Percentiles rank a stretch among this genome's conserved stretches.
Conservation (phyloP, 306 rosid genomes). For the Canavalia ensiformis region DNA sequence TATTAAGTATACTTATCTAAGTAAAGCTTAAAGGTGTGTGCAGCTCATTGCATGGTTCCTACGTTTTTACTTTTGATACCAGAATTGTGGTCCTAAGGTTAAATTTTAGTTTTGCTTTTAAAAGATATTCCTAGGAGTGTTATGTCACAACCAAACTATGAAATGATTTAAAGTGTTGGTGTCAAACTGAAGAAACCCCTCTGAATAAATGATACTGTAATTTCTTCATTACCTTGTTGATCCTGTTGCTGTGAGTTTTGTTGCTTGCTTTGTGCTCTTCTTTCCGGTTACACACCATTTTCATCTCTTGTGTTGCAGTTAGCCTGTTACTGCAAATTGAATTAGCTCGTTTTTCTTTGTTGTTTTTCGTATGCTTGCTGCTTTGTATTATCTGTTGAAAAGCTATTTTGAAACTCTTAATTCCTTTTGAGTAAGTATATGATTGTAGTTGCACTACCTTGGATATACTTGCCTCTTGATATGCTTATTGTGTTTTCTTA, state of each 20-base stretch:
- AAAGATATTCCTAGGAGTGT: neutral
- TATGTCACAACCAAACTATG: neutral
- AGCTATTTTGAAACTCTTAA: neutral
- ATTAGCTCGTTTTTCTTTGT: constrained; percentile 3
- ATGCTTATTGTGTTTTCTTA: constrained; percentile 6
- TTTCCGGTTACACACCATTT: neutral
- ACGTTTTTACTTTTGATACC: too few species aligned
- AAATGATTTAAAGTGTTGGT: neutral
- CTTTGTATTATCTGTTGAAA: neutral
- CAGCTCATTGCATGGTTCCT: too few species aligned
- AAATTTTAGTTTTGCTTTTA: too few species aligned
- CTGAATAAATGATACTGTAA: too few species aligned
- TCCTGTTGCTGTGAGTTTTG: constrained; percentile 56
- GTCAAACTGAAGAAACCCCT: constrained; percentile 1
- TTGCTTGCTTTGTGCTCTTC: constrained; percentile 22
- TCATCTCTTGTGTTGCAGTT: neutral
- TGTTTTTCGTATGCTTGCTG: constrained; percentile 11
- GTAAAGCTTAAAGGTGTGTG: neutral
- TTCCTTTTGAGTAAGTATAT: neutral
- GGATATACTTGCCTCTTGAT: neutral
- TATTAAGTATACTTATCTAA: neutral
- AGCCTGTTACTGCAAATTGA: neutral
- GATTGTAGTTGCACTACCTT: constrained; percentile 35
- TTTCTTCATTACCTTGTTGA: neutral
- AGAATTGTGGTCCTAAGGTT: too few species aligned